These are phyloP conservation scores for Citrullus colocynthis DNA, from an alignment of 306 rosid species.

Conservation along the genomic window DNA sequence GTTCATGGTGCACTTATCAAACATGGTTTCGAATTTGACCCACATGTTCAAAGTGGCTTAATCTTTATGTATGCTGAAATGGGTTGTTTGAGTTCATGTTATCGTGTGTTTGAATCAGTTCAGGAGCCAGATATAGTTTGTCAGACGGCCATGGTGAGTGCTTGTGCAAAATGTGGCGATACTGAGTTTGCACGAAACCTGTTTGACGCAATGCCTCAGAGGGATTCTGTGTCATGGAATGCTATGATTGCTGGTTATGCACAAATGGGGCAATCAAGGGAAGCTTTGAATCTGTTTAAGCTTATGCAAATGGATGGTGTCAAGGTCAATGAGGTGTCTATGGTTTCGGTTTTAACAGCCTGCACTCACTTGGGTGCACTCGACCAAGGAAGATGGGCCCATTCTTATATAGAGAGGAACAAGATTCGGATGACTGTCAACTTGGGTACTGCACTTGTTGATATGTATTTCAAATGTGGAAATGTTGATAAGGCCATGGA, in stretches of 20 bases:
- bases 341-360: slow-evolving; percentile 42
- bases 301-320: slow-evolving; percentile 49
- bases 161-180: slow-evolving; percentile 31
- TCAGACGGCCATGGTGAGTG: slow-evolving; percentile 39
- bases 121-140: slow-evolving; percentile 29
- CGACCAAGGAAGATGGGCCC: slow-evolving; percentile 58
- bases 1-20: slow-evolving; percentile 31
- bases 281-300: slow-evolving; percentile 35
- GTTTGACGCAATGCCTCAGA: slow-evolving; percentile 45
- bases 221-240: slow-evolving; percentile 37
- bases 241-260: slow-evolving; percentile 50
- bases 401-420: slow-evolving; percentile 38
- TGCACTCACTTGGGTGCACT: slow-evolving; percentile 44
- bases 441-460: slow-evolving; percentile 42
- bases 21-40: slow-evolving; percentile 38
- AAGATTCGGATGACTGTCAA: slow-evolving; percentile 29
- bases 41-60: slow-evolving; percentile 38
- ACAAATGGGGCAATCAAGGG: slow-evolving; percentile 35
- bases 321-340: slow-evolving; percentile 39
- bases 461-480: slow-evolving; percentile 62
- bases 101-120: slow-evolving; percentile 19
- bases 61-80: slow-evolving; percentile 42
- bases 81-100: slow-evolving; percentile 32
- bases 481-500: slow-evolving; percentile 45
- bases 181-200: slow-evolving; percentile 30